Evolutionary conservation across 352 stramenopile genomes (phyloP), one percentile per base, ranked within the genome.

Genomic region (Phytopythium delawarense): DNA sequence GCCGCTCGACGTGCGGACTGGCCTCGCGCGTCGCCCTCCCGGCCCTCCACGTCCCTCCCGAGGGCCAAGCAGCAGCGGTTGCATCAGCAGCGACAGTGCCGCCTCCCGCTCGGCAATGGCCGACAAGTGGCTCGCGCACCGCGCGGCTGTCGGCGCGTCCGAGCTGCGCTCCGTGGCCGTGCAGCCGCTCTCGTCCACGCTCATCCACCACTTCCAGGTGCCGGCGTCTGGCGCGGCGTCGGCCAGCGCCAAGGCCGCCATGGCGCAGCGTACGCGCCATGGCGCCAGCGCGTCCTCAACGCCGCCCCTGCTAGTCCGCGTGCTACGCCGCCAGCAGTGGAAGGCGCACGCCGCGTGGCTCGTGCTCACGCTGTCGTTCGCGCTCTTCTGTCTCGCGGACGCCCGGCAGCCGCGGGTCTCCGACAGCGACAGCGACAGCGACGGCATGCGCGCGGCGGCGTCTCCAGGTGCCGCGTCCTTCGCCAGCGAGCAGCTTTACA

Each of bases 101-200:
- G 7, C 16, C 40, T 8, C 40, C 40, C n/a, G 8, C 13, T 25
- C 42, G 42, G 7, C 42, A 25, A 54, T 54, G 48, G 16, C 48
- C 48, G 48, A 54, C 54, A 59, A 46, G 54, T 23, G 48, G 48
- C 42, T 54, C 51, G 12, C 44, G 16, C 48, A 20, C 20, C 46
- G 59, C 59, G 57, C 21, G 11, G 21, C n/a, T n/a, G 12, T 4
- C 2, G 35, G 35, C 35, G 35, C 35, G 35, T 23, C 48, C 12
- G 48, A 54, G 56, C 74, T 81, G 62, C 77, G 74, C 35, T 84
- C 74, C n/a, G 74, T 86, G 57, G 70, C 70, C 20, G 77, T 86
- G 35, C 77, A 84, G 62, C 67, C 67, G 32, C 61, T 61, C 9
- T 62, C 67, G 15, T 77, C 71, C 58, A 82, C 71, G 63, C 71